Evolutionary conservation across 345 rosid genomes (phyloP), one percentile per base, ranked within the genome.

Genomic region (Melaleuca quinquenervia): DNA sequence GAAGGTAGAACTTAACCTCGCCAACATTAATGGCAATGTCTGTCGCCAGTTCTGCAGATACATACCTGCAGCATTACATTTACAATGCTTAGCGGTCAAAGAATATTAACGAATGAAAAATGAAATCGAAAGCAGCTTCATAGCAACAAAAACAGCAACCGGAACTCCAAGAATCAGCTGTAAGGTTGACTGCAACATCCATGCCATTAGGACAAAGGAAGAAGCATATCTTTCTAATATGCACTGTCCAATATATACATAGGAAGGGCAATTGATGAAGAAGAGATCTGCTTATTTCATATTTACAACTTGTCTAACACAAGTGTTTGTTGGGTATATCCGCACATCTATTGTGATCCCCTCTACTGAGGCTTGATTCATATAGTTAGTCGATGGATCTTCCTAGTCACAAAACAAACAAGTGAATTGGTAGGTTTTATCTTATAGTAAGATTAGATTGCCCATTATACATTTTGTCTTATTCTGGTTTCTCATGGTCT

Each of bases 1-100:
- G 99, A 64, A 96, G 96, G 90, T 87, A 87, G 91, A 95, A 96
- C 88, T 95, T 95, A 82, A 93, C 96, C 86, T 95, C 96, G 32
- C 92, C 97, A 32, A 96, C 92, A 83, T 82, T 92, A 48, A 96
- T 84, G 86, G 90, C 92, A 89, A 95, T 90, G 91, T 96, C 99
- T 14, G 97, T 88, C 51, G 90, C 92, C 88, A 96, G 93, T 82
- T 96, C 99, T 48, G 97, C 92, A 49, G 92, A 88, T 53, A 95
- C 94, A 48, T 93, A 90, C 92, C 99, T 96, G 92, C 87, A 83
- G 51, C 74, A 80, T 84, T 85, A 87, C 86, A 88, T 45, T 54
- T 84, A 87, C 44, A 49, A 80, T 21, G 60, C 56, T 85, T 85
- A 86, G 82, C 88, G 87, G 54, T 76, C 36, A 84, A 55, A 87